Evolutionary conservation across 2,329 filamentous ascomycete genomes (phyloP), one percentile per base, ranked within the genome.

Genomic region (Rhexocercosporidium sp.): DNA sequence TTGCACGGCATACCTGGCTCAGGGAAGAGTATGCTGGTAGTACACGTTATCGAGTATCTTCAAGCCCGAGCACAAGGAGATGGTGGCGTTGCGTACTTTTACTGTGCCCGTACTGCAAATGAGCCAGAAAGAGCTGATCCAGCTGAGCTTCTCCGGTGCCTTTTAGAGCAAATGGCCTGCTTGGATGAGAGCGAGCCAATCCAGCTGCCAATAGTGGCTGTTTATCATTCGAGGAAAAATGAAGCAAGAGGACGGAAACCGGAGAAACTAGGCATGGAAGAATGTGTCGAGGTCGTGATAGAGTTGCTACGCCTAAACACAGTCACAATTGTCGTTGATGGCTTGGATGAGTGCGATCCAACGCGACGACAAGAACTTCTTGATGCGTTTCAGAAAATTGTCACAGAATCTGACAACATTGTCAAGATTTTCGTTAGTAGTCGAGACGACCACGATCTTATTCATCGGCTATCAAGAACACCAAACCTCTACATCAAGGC

Each of bases 1-100:
- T 73, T 79, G 7, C 74, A 76, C 70, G 75, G 77, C 7, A 77
- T 76, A 49, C 72, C 60, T 41, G 59, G 64, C 1, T 62, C 59
- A 1, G 64, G 59, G 2, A 66, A 67, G 22, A 60, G 56, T 8
- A 61, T 62, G 46, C 47, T 65, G 0, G 18, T 53, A 39, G n/a
- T 62, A 14, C 22, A 41, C 27, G 62, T 63, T 9, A 53, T 66
- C 14, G 62, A 68, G 11, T 31, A 59, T 59, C 8, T 68, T 2
- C 41, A 59, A 5, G 20, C 14, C 12, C 34, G 49, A 51, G n/a
- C 29, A n/a, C 22, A 20, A 3, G 34, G n/a, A 25, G 14, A 39
- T 12, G 60, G 63, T 49, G 66, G 62, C 39, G n/a, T 70, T 11
- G 71, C 68, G 16, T 77, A 71, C 51, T 76, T 77, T 51, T 77